Conservation (phyloP, 805 yeast species). For the Nakazawaea holstii region DNA sequence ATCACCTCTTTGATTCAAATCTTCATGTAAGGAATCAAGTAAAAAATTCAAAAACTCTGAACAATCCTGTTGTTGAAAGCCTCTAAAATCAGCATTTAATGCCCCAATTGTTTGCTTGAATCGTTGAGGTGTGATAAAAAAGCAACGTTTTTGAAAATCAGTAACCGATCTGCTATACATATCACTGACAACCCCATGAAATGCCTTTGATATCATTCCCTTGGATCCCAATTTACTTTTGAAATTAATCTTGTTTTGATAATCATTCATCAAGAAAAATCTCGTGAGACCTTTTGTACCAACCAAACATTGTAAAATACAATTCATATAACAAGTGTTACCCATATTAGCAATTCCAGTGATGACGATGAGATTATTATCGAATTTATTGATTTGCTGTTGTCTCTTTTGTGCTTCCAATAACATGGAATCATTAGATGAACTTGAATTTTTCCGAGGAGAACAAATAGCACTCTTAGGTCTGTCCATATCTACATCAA, state of each 20-base stretch:
- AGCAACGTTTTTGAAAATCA: conserved; percentile 12
- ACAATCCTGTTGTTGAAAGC: conserved; percentile 78
- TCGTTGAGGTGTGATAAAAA: conserved; percentile 49
- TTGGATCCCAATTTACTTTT: conserved; percentile 73
- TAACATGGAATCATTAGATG: neutral
- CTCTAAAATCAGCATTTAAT: conserved; percentile 57
- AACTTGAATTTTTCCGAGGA: neutral
- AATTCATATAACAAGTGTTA: conserved; percentile 91
- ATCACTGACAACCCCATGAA: conserved; percentile 52
- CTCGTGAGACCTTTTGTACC: conserved; percentile 64
- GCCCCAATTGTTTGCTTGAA: conserved; percentile 68
- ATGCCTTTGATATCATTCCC: conserved; percentile 69
- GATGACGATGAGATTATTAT: conserved; percentile 30
- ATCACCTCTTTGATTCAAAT: conserved; percentile 62
- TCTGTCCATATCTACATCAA: conserved; percentile 1
- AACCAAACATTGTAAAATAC: conserved; percentile 78
- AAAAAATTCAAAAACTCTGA: conserved; percentile 75
- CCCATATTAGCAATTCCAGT: conserved; percentile 81
- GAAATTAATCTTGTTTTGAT: conserved; percentile 63
- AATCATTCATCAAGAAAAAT: conserved; percentile 57
- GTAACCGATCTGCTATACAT: conserved; percentile 39
- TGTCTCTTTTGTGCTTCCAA: conserved; percentile 9
- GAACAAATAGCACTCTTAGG: conserved; percentile 5
- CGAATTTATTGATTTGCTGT: conserved; percentile 4
- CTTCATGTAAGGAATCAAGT: conserved; percentile 78